Base-by-base conservation (phyloP, 2,329 filamentous ascomycete species). In the Microsporum ferrugineum region DNA sequence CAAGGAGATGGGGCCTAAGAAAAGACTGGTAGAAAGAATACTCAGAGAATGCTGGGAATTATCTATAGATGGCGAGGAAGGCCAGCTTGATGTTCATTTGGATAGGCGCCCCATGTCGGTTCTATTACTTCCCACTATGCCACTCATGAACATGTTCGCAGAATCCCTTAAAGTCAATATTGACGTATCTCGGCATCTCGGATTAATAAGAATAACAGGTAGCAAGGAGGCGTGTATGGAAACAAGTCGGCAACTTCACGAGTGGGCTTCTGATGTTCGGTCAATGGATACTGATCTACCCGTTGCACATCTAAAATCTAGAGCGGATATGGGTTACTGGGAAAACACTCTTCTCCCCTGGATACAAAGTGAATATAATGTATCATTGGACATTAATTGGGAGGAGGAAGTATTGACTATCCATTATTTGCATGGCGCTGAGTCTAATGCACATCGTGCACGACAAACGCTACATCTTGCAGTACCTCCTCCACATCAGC, bases 41-140 rank as follows among this genome's bases (percentile, higher is more conserved):
- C 67, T 76, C 55, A 71, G 74, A 43, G 69, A 75, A 47, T 74
- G 70, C 66, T 76, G 74, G 74, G 62, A 72, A 36, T 64, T 76
- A 27, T 70, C 69, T 2, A 61, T 74, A 34, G 43, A 60, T 12
- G 68, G 67, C 29, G 73, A 76, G 61, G 60, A 70, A 57, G 74
- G 74, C 6, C 73, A 73, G 58, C 58, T 75, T 47, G 72, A 75
- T 58, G 66, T 76, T 5, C 67, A 64, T 14, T 63, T 76, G 12
- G 66, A 69, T 5, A 58, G 66, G 10, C 62, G 65, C 5, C 63
- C 63, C 5, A 63, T 76, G 23, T 67, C 67, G 5, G 61, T 75
- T 27, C 68, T 76, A 8, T 59, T 71, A 12, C 64, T 68, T 45
- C 71, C 73, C 1, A 64, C 70, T 17, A 61, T 70, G 56, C 72